phyloP scores from a whole-genome alignment of 2,329 filamentous ascomycete species.

The Verticillium nonalfalfae region DNA sequence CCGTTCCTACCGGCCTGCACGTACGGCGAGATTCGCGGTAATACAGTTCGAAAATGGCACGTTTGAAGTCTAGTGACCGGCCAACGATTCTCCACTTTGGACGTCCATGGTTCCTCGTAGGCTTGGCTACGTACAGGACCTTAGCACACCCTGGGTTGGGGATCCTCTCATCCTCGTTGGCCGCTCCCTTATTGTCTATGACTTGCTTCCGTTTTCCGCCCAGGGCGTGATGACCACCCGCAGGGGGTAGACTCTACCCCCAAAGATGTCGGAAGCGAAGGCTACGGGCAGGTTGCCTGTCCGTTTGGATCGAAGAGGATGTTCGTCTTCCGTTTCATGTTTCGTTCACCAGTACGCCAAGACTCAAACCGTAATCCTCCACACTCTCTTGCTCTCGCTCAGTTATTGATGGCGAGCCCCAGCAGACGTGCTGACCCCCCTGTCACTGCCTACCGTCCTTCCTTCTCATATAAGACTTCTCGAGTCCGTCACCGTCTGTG shows the following conservation, averaged over 20 bases:
- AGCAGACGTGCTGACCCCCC: background rate
- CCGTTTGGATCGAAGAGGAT: background rate
- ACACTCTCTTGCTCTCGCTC: background rate
- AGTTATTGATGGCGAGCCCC: background rate
- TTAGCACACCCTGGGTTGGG: conserved; percentile 6
- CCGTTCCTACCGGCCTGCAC: conserved; percentile 33
- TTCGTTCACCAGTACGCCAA: background rate
- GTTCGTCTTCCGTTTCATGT: background rate
- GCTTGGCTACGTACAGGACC: conserved; percentile 17
- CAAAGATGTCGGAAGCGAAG: background rate
- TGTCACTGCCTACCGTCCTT: background rate
- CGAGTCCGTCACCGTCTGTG: background rate
- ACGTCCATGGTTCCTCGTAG: conserved; percentile 14
- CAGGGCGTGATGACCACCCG: background rate
- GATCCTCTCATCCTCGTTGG: conserved; percentile 6
- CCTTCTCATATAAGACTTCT: background rate
- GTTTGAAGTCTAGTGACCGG: conserved; percentile 21
- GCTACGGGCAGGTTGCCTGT: background rate
- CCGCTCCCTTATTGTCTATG: conserved; percentile 1
- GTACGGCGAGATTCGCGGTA: conserved; percentile 21
- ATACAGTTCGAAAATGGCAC: conserved; percentile 14
- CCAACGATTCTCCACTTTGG: conserved; percentile 12
- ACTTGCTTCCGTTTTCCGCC: conserved; percentile 6
- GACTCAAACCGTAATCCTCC: background rate
- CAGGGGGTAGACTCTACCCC: background rate